These are phyloP conservation scores for Miscanthus lutarioriparius DNA, from an alignment of 176 grass and related monocot species.

Conservation along the genomic window DNA sequence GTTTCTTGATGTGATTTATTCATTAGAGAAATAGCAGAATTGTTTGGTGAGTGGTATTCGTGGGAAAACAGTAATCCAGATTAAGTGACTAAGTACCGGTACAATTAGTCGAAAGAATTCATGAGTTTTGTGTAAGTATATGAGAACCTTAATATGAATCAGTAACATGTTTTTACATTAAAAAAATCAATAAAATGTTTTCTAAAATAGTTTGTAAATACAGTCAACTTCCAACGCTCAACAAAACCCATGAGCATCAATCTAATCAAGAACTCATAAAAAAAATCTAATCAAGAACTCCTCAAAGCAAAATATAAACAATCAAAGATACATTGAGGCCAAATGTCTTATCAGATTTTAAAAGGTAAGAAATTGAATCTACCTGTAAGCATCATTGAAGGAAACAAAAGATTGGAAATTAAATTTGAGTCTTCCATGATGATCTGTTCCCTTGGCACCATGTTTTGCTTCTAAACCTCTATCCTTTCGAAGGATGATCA, in stretches of 20 bases:
- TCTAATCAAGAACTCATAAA: neutral
- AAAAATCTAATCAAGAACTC: neutral
- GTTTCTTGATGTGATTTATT: constrained; percentile 2
- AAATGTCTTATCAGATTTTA: neutral
- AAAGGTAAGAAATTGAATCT: constrained; percentile 27
- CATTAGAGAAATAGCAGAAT: neutral
- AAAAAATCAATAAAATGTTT: neutral
- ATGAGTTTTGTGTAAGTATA: neutral
- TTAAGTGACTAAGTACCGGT: neutral
- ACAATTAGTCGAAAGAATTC: constrained; percentile 3
- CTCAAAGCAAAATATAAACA: neutral
- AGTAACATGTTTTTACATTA: neutral
- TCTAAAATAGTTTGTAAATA: neutral
- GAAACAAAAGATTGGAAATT: constrained; percentile 97
- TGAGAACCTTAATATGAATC: neutral
- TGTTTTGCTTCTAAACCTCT: constrained; percentile 87
- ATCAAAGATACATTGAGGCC: neutral
- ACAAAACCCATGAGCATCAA: neutral
- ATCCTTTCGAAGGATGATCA: constrained; percentile 78
- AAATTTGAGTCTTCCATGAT: constrained; percentile 71
- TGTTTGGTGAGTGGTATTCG: neutral
- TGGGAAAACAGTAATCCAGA: constrained; percentile 1
- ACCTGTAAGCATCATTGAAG: constrained; percentile 90
- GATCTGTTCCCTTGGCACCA: constrained; percentile 71
- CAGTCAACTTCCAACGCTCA: neutral